These are phyloP conservation scores for Telfairia occidentalis DNA, from an alignment of 331 rosid genomes.

Conservation along the genomic window DNA sequence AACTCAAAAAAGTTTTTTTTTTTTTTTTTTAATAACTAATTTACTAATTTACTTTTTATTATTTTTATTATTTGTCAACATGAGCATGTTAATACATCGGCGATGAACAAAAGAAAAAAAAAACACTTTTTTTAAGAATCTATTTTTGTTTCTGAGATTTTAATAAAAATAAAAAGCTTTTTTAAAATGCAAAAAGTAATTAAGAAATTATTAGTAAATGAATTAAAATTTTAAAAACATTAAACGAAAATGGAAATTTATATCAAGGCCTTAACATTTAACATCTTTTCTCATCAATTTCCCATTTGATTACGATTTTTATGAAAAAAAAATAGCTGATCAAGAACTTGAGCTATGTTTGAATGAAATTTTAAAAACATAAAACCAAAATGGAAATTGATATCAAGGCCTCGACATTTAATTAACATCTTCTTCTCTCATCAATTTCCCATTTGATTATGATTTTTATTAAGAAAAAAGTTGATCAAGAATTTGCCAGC, in stretches of 20 bases:
- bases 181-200: not conserved
- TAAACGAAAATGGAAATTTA: not conserved
- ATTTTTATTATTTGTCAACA: too few relatives aligned
- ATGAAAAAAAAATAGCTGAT: not conserved
- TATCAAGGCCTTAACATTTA: not conserved
- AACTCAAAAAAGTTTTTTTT: not conserved
- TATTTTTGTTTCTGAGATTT: not conserved
- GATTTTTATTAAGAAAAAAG: not conserved
- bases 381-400: not conserved
- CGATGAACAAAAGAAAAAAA: too few relatives aligned
- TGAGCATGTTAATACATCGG: too few relatives aligned
- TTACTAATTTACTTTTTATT: too few relatives aligned
- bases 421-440: not conserved
- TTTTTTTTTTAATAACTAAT: too few relatives aligned
- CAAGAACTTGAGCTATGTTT: not conserved
- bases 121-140: not conserved
- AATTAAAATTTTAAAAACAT: not conserved
- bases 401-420: not conserved
- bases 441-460: not conserved
- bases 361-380: not conserved
- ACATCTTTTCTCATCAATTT: not conserved
- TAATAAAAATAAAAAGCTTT: not conserved
- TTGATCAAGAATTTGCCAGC: not conserved
- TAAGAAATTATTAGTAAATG: not conserved
- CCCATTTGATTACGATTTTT: not conserved